A percentile compares a stretch with the other conserved stretches of the same genome.
Conservation (phyloP, 495 filamentous ascomycete species). For the Daldinia loculata region DNA sequence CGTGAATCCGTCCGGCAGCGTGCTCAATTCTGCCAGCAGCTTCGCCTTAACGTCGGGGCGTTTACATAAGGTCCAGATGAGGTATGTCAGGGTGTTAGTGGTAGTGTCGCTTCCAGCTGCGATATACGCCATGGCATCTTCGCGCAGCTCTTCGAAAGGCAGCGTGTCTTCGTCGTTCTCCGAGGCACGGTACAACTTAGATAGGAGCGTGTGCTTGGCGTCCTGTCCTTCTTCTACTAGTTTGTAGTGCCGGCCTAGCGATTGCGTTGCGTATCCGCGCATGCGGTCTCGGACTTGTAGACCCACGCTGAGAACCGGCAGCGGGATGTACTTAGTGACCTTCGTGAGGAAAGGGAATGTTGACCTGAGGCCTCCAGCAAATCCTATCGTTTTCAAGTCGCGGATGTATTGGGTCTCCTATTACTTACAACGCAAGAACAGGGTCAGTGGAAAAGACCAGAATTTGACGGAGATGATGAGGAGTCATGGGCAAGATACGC, state of each 20-base stretch:
- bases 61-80: conserved; percentile 48
- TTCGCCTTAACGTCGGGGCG: conserved; percentile 46
- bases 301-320: conserved; percentile 23
- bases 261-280: conserved; percentile 50
- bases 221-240: conserved; percentile 53
- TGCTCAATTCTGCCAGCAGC: conserved; percentile 52
- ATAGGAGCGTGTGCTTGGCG: conserved; percentile 53
- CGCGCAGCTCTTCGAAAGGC: conserved; percentile 39
- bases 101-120: conserved; percentile 63
- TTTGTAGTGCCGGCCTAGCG: conserved; percentile 53
- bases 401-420: conserved; percentile 35
- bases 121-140: conserved; percentile 48
- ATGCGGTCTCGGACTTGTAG: conserved; percentile 16
- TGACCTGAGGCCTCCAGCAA: conserved; percentile 24
- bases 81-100: conserved; percentile 55
- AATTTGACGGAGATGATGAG: background rate
- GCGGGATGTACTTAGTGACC: conserved; percentile 31
- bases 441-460: background rate
- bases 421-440: background rate
- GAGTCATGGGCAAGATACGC: conserved; percentile 1
- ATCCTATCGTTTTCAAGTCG: conserved; percentile 23
- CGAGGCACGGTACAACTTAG: conserved; percentile 50
- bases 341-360: conserved; percentile 31
- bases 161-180: conserved; percentile 38
- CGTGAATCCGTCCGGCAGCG: conserved; percentile 50